These are phyloP conservation scores for Trichomonascaceae sp. DNA, from an alignment of 1,139 yeast species.

Conservation along the genomic window DNA sequence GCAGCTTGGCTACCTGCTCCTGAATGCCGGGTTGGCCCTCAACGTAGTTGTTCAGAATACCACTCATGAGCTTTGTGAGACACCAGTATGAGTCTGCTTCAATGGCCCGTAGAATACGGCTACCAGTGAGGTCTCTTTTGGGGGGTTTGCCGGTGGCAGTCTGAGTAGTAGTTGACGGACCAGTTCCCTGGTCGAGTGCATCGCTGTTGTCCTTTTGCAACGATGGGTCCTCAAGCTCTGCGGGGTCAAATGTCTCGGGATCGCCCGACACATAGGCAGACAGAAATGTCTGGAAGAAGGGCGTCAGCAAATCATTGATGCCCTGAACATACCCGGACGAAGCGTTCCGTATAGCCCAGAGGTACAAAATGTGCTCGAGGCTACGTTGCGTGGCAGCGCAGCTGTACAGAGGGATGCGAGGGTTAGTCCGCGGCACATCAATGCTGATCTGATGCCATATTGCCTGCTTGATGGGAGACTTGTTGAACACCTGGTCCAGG, in stretches of 20 bases:
- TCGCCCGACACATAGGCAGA: slow-evolving; percentile 47
- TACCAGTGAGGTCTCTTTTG: no score
- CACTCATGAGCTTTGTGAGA: slow-evolving; percentile 74
- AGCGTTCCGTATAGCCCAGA: slow-evolving; percentile 97
- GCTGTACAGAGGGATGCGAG: slow-evolving; percentile 62
- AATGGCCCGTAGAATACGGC: slow-evolving; percentile 42
- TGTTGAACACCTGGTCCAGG: slow-evolving; percentile 37
- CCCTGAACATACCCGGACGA: slow-evolving; percentile 99
- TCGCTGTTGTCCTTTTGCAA: no score
- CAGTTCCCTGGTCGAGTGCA: no score
- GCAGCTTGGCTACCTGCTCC: slow-evolving; percentile 73
- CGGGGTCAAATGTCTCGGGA: slow-evolving; percentile 46
- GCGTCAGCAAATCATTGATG: slow-evolving; percentile 87
- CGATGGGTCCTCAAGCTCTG: no score
- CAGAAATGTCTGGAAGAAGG: slow-evolving; percentile 81
- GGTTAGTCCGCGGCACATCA: slow-evolving; percentile 92
- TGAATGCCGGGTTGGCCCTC: slow-evolving; percentile 97
- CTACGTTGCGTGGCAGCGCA: slow-evolving; percentile 59
- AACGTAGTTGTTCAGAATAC: slow-evolving; percentile 90
- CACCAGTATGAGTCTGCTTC: slow-evolving; percentile 99
- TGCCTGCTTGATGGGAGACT: slow-evolving; percentile 42
- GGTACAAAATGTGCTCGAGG: slow-evolving; percentile 65
- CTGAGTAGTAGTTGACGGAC: no score
- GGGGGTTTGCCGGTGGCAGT: slow-evolving; percentile 45
- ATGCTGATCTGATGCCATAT: slow-evolving; percentile 95